phyloP scores from a whole-genome alignment of 2,329 filamentous ascomycete genomes.

The Lasiodiplodia gonubiensis region DNA sequence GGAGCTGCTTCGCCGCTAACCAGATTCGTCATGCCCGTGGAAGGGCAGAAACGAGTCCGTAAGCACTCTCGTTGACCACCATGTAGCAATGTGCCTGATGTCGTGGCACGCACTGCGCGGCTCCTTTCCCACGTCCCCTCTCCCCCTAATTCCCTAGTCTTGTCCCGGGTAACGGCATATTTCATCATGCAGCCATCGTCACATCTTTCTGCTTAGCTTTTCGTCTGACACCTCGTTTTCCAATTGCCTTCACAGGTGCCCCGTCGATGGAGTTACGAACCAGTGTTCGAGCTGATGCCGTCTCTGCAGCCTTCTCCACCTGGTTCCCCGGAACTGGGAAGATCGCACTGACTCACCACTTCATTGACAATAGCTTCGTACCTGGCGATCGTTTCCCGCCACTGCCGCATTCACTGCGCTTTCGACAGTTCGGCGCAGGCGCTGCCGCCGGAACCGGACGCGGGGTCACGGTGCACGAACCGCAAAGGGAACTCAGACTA shows the following conservation, averaged over 20 bases:
- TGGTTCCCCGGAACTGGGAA: not conserved
- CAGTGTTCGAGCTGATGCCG: not conserved
- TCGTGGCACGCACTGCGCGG: slow-evolving; percentile 6
- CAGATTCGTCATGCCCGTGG: not conserved
- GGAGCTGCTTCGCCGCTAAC: not conserved
- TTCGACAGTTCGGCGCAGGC: not conserved
- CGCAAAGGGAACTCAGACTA: not conserved
- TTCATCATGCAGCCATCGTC: slow-evolving; percentile 11
- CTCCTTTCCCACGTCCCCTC: not conserved
- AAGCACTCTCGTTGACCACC: too few species aligned
- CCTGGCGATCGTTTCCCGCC: not conserved
- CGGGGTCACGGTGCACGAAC: not conserved
- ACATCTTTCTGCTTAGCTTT: not conserved
- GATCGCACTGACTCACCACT: not conserved
- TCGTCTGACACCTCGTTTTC: not conserved
- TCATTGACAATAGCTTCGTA: not conserved
- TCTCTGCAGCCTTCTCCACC: not conserved
- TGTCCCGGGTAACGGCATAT: not conserved
- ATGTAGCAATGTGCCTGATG: not conserved
- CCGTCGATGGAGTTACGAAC: not conserved
- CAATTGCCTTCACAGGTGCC: not conserved
- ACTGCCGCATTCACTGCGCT: not conserved
- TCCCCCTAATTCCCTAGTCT: not conserved
- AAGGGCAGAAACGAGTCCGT: not conserved
- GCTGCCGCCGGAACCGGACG: not conserved